phyloP scores from a whole-genome alignment of 1,284 basidiomycete species.

The Ustilago loliicola region DNA sequence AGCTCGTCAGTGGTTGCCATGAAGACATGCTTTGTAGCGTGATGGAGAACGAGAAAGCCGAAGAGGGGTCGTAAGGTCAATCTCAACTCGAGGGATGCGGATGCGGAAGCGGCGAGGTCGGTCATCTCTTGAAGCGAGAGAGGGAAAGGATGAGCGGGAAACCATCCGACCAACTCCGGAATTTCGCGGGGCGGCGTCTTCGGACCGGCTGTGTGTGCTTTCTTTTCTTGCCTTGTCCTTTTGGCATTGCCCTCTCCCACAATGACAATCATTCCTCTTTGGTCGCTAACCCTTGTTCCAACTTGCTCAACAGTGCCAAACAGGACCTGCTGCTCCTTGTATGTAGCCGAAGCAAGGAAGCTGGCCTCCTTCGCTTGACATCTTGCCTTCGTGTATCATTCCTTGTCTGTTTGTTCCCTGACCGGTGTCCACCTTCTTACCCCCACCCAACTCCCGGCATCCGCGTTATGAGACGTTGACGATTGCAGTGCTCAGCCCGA shows the following conservation, averaged over 20 bases:
- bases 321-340: neutral
- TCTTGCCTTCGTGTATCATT: neutral
- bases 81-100: no score
- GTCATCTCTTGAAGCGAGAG: conserved; percentile 4
- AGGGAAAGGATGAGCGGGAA: neutral
- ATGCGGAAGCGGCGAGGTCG: neutral
- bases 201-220: conserved; percentile 22
- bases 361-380: neutral
- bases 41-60: no score
- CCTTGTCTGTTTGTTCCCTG: neutral
- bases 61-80: no score
- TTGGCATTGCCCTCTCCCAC: no score
- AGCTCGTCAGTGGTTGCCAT: neutral
- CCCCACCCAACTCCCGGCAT: neutral
- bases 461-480: neutral
- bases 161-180: conserved; percentile 20
- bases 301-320: neutral
- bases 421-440: conserved; percentile 1
- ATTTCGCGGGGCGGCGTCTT: conserved; percentile 18
- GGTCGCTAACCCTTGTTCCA: neutral
- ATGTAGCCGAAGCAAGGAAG: neutral
- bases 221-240: no score
- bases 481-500: neutral
- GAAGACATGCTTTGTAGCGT: neutral
- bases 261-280: neutral